Percentiles rank a stretch among this genome's conserved stretches.
phyloP scores from a whole-genome alignment of 2,329 filamentous ascomycete genomes.

The Sporothrix humicola region DNA sequence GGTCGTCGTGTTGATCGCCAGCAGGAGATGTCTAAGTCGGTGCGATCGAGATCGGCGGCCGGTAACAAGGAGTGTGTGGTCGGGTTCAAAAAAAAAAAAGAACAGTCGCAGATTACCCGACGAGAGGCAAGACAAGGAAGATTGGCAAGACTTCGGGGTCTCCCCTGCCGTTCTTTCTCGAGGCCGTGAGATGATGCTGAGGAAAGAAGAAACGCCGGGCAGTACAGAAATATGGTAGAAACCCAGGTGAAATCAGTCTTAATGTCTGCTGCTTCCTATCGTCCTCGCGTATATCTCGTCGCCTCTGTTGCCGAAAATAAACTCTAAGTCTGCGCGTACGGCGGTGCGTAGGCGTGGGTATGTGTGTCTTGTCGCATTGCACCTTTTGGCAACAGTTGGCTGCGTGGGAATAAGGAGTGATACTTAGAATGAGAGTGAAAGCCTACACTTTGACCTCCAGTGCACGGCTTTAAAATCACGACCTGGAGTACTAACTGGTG shows the following conservation, averaged over 20 bases:
- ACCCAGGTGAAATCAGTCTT: not conserved
- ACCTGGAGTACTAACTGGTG: not conserved
- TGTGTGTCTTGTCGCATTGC: conserved; percentile 4
- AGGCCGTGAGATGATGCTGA: too few species aligned
- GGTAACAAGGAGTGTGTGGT: not conserved
- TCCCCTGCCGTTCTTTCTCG: too few species aligned
- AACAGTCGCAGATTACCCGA: not conserved
- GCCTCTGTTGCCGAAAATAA: not conserved
- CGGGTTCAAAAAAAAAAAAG: too few species aligned
- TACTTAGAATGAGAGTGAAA: too few species aligned
- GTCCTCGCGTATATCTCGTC: not conserved
- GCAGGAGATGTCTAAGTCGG: not conserved
- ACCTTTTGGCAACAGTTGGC: not conserved
- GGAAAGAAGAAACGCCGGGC: too few species aligned
- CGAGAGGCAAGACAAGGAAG: too few species aligned
- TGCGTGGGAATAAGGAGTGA: not conserved
- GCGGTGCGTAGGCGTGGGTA: not conserved
- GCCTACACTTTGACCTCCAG: too few species aligned
- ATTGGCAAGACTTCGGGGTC: too few species aligned
- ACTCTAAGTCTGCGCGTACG: not conserved
- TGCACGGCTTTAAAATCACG: conserved; percentile 25
- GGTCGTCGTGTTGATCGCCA: not conserved
- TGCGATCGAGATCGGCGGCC: not conserved
- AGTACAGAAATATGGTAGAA: too few species aligned
- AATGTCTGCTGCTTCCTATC: not conserved